Evolutionary conservation across 805 yeast genomes (phyloP).

Genomic region (Metschnikowia koreensis): DNA sequence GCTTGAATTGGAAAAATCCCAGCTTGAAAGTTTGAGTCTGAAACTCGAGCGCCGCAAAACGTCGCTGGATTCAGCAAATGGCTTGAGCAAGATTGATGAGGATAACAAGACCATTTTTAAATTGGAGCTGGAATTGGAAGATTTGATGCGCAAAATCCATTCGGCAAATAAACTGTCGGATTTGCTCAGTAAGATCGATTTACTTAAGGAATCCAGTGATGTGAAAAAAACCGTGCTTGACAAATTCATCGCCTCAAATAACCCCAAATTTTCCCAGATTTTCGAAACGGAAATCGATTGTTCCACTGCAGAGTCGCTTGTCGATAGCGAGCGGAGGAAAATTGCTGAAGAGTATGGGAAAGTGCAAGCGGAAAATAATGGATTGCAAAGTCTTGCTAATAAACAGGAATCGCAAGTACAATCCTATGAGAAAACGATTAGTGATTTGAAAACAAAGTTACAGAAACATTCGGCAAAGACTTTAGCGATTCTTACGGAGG

Average conservation of each 20-base stretch:
- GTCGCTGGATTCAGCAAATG: conserved; percentile 23
- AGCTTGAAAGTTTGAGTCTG: conserved; percentile 37
- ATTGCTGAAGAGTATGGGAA: not conserved
- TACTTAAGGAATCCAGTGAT: conserved; percentile 40
- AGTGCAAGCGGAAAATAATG: not conserved
- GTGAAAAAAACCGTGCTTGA: conserved; percentile 29
- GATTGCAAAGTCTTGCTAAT: not conserved
- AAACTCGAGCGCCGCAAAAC: conserved; percentile 28
- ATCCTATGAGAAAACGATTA: not conserved
- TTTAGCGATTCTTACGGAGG: conserved; percentile 26
- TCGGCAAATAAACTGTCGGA: conserved; percentile 59
- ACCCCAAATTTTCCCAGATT: conserved; percentile 19
- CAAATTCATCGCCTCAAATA: conserved; percentile 25
- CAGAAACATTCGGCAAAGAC: conserved; percentile 17
- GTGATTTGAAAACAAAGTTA: conserved; percentile 3
- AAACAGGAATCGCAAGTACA: not conserved
- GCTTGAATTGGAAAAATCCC: conserved; percentile 44
- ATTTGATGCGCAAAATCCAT: conserved; percentile 48
- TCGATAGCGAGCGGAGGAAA: conserved; percentile 9
- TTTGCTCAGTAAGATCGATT: conserved; percentile 49
- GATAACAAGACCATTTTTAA: conserved; percentile 35
- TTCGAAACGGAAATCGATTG: conserved; percentile 17
- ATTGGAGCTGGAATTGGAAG: conserved; percentile 46
- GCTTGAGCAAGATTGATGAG: conserved; percentile 35
- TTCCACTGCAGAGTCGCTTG: conserved; percentile 12